phyloP scores from a whole-genome alignment of 768 basidiomycete species.

The Floccularia luteovirens region DNA sequence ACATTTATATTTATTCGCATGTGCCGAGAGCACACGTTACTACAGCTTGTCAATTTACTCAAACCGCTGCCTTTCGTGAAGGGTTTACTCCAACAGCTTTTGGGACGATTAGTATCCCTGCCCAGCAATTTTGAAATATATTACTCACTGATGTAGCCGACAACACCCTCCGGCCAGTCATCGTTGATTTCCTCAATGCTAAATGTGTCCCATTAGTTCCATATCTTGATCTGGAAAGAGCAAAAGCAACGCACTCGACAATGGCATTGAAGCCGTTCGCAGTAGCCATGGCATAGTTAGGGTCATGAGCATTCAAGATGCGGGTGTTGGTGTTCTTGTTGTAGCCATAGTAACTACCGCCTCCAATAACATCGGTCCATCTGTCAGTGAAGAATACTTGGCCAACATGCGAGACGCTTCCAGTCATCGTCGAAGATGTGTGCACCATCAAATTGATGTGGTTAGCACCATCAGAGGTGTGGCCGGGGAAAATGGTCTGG shows the following conservation, averaged over 20 bases:
- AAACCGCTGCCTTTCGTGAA: too few species aligned
- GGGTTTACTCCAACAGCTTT: conserved; percentile 21
- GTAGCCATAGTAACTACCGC: conserved; percentile 17
- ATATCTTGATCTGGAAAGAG: not conserved
- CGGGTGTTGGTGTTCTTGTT: conserved; percentile 17
- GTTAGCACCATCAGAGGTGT: conserved; percentile 23
- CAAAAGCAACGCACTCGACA: conserved; percentile 15
- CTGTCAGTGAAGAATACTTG: conserved; percentile 30
- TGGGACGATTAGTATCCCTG: conserved; percentile 2
- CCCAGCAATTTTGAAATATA: not conserved
- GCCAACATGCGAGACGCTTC: conserved; percentile 20
- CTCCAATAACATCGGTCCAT: conserved; percentile 21
- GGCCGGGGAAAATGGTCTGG: conserved; percentile 26
- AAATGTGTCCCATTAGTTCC: not conserved
- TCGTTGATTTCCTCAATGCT: conserved; percentile 18
- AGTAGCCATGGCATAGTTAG: conserved; percentile 12
- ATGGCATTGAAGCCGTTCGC: conserved; percentile 20
- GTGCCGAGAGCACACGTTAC: too few species aligned
- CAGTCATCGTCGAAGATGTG: conserved; percentile 14
- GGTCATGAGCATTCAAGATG: conserved; percentile 16
- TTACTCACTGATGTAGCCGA: conserved; percentile 21
- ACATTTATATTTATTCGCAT: too few species aligned
- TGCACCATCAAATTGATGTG: conserved; percentile 28
- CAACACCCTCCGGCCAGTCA: conserved; percentile 20
- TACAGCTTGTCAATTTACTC: too few species aligned